Base-by-base conservation (phyloP, 2,329 filamentous ascomycete genomes). In the Fusarium humuli region DNA sequence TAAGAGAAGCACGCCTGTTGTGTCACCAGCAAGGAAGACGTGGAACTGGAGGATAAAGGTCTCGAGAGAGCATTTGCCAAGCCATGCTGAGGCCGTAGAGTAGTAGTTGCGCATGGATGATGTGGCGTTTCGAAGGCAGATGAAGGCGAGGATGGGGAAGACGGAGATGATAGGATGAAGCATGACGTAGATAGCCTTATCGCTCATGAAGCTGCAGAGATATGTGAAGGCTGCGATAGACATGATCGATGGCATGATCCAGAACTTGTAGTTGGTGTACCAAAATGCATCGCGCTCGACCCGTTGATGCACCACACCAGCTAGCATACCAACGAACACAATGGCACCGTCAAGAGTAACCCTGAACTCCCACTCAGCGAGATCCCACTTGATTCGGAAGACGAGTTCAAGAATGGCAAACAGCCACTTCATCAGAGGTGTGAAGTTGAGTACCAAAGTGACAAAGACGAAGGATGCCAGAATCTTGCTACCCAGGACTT, bases 21-120 rank as follows among this genome's bases (percentile, higher is more conserved):
- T 85, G 70, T 91, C 87, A 5, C 83, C 86, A 3, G 87, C 87
- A 11, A 91, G 83, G 83, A 87, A 89, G 56, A 90, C 81, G 74
- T 91, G 89, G 73, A 85, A 85, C 69, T 90, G 87, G 40, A 91
- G 78, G 8, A 88, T 81, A 67, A 87, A 89, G 1, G 87, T 85
- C 76, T 91, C 89, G 2, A 90, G 82, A 0, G 87, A 87, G 61
- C 84, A 85, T 8, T 81, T 80, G 3, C 89, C 88, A 5, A 91
- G 76, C 79, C 83, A 86, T 1, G 86, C 83, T 29, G 80, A 77
- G 10, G 80, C 81, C 9, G 84, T 79, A 12, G 86, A 76, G 63
- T 70, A 74, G 8, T 49, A 61, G 42, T 72, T 72, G 16, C 73
- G 67, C 2, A 73, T 47, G 8, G 58, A 53, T 4, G 52, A 47